A percentile compares a stretch with the other conserved stretches of the same genome.
phyloP scores from a whole-genome alignment of 73 alveolate species.

The Loxodes magnus region DNA sequence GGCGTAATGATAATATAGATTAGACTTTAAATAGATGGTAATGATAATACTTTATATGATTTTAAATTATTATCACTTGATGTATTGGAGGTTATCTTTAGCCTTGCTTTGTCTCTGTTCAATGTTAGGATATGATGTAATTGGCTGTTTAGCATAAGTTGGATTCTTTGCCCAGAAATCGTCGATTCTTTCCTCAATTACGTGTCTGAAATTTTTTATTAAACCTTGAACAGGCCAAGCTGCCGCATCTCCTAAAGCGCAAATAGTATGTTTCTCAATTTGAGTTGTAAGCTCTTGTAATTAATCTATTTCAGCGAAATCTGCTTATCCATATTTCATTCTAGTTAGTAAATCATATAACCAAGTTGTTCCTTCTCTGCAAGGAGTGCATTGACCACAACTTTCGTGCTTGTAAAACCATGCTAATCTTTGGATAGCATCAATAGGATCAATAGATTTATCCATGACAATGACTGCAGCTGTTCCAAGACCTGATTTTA shows the following conservation, averaged over 20 bases:
- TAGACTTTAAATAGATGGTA: too few relatives aligned
- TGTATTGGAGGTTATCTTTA: too few relatives aligned
- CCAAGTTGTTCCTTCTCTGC: slow-evolving; percentile 91
- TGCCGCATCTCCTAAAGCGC: slow-evolving; percentile 91
- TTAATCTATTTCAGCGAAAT: slow-evolving; percentile 78
- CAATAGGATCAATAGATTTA: slow-evolving; percentile 71
- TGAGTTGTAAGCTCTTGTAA: slow-evolving; percentile 65
- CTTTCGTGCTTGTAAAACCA: slow-evolving; percentile 77
- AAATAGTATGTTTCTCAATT: slow-evolving; percentile 84
- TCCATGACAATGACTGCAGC: slow-evolving; percentile 91
- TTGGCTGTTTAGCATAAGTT: slow-evolving; percentile 5
- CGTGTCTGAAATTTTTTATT: slow-evolving; percentile 61
- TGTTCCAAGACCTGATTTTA: slow-evolving; percentile 77
- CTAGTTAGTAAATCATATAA: slow-evolving; percentile 64
- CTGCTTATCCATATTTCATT: slow-evolving; percentile 76
- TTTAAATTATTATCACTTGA: too few relatives aligned
- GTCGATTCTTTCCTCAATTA: slow-evolving; percentile 79
- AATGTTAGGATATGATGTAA: neutral
- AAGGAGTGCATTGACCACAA: slow-evolving; percentile 87
- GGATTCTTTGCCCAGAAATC: slow-evolving; percentile 71
- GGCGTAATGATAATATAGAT: too few relatives aligned
- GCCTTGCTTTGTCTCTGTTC: too few relatives aligned
- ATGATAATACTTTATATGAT: too few relatives aligned
- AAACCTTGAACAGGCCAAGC: slow-evolving; percentile 91
- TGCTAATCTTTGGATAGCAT: slow-evolving; percentile 68